A percentile compares a stretch with the other conserved stretches of the same genome.
Evolutionary conservation across 768 basidiomycete genomes (phyloP).

Genomic region (Phylloporus sp.): DNA sequence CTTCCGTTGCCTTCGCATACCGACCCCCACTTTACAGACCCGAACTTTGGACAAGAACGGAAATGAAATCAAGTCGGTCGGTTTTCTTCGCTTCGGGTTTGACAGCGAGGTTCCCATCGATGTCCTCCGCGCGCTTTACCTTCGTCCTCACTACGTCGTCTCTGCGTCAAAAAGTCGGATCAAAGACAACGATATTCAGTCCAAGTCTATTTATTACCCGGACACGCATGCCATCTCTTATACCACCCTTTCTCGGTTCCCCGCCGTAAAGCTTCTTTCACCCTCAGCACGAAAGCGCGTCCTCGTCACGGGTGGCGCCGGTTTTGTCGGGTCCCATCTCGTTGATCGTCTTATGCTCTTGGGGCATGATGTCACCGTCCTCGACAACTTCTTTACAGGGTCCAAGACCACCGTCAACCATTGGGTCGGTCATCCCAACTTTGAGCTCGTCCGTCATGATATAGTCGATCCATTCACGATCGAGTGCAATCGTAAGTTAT

Average conservation of each 20-base stretch:
- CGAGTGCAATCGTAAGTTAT: slow-evolving; percentile 85
- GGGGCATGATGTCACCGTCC: slow-evolving; percentile 94
- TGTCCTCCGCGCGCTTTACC: slow-evolving; percentile 80
- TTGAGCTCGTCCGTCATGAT: slow-evolving; percentile 96
- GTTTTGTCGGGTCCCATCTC: slow-evolving; percentile 98
- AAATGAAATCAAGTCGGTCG: slow-evolving; percentile 71
- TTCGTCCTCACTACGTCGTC: slow-evolving; percentile 72
- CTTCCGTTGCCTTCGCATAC: not conserved
- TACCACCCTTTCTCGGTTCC: slow-evolving; percentile 86
- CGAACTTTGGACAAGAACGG: slow-evolving; percentile 71
- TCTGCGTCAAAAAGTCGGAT: slow-evolving; percentile 35
- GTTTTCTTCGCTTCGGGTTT: slow-evolving; percentile 84
- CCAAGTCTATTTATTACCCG: slow-evolving; percentile 83
- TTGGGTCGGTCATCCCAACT: slow-evolving; percentile 98
- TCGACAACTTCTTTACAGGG: slow-evolving; percentile 99
- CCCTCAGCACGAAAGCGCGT: slow-evolving; percentile 78
- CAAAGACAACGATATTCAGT: too few relatives aligned
- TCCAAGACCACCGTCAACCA: slow-evolving; percentile 94
- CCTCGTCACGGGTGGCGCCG: slow-evolving; percentile 94
- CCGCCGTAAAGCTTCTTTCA: slow-evolving; percentile 84
- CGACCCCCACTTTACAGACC: slow-evolving; percentile 38
- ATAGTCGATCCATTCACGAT: slow-evolving; percentile 98
- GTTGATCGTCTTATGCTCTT: slow-evolving; percentile 97
- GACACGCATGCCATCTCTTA: slow-evolving; percentile 82
- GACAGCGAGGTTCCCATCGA: slow-evolving; percentile 80